Evolutionary conservation across 2,329 filamentous ascomycete species (phyloP).

Genomic region (Teratosphaeria zuluensis): DNA sequence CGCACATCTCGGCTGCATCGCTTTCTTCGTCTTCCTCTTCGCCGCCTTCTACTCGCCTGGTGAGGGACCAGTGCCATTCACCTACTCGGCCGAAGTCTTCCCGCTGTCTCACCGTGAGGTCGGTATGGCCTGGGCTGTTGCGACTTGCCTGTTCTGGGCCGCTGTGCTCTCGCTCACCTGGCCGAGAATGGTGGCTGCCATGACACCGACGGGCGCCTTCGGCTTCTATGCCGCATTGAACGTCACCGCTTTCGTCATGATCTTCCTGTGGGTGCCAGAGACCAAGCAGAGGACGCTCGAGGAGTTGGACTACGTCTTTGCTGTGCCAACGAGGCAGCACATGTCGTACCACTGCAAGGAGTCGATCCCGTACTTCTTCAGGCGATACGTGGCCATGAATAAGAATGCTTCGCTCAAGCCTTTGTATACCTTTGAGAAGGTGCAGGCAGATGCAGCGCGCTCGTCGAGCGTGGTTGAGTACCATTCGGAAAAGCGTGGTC

Average conservation of each 20-base stretch:
- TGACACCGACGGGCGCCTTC: conserved; percentile 48
- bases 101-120: conserved; percentile 22
- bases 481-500: not conserved
- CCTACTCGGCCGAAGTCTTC: conserved; percentile 27
- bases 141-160: conserved; percentile 52
- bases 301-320: conserved; percentile 39
- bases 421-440: conserved; percentile 9
- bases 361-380: conserved; percentile 38
- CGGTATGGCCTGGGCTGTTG: conserved; percentile 45
- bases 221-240: conserved; percentile 48
- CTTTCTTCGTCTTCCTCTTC: conserved; percentile 24
- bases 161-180: conserved; percentile 42
- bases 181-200: conserved; percentile 37
- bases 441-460: not conserved
- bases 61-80: conserved; percentile 22
- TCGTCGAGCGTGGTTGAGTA: not conserved
- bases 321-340: conserved; percentile 35
- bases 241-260: conserved; percentile 43
- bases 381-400: conserved; percentile 13
- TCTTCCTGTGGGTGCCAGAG: conserved; percentile 29
- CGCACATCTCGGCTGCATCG: conserved; percentile 8
- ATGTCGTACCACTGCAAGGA: conserved; percentile 25
- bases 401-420: conserved; percentile 12
- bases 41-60: conserved; percentile 16
- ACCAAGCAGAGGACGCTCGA: conserved; percentile 37